Evolutionary conservation across 129 eudicot species (phyloP).

Genomic region (Ambrosia trifida): DNA sequence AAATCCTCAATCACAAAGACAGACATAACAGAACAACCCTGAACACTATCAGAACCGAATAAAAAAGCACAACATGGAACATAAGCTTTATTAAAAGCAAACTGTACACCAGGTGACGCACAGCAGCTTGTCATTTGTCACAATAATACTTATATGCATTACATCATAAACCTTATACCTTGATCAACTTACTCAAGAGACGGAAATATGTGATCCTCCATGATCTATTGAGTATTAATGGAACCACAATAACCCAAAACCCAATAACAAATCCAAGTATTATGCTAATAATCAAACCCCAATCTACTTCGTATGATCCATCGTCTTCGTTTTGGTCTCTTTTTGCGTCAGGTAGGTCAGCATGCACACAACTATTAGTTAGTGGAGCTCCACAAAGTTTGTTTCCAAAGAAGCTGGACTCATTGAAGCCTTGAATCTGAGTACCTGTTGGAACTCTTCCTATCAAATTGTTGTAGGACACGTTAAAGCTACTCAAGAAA

Average conservation of each 20-base stretch:
- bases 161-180: background rate
- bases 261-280: background rate
- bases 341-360: background rate
- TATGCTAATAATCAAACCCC: constrained; percentile 14
- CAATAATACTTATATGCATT: too few relatives aligned
- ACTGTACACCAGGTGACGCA: too few relatives aligned
- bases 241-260: constrained; percentile 6
- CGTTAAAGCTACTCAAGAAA: constrained; percentile 4
- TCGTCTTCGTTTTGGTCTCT: background rate
- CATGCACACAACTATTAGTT: background rate
- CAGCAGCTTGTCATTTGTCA: too few relatives aligned
- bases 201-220: constrained; percentile 2
- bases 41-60: too few relatives aligned
- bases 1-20: too few relatives aligned
- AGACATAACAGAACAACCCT: too few relatives aligned
- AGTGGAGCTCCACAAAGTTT: constrained; percentile 31
- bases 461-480: constrained; percentile 2
- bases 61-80: too few relatives aligned
- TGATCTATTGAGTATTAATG: background rate
- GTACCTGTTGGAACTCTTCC: constrained; percentile 29
- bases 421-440: constrained; percentile 10
- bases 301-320: background rate
- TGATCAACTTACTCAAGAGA: background rate
- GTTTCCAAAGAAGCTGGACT: constrained; percentile 18
- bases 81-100: too few relatives aligned